These are phyloP conservation scores for Trichoderma gracile DNA, from an alignment of 2,329 filamentous ascomycete genomes.

Conservation along the genomic window DNA sequence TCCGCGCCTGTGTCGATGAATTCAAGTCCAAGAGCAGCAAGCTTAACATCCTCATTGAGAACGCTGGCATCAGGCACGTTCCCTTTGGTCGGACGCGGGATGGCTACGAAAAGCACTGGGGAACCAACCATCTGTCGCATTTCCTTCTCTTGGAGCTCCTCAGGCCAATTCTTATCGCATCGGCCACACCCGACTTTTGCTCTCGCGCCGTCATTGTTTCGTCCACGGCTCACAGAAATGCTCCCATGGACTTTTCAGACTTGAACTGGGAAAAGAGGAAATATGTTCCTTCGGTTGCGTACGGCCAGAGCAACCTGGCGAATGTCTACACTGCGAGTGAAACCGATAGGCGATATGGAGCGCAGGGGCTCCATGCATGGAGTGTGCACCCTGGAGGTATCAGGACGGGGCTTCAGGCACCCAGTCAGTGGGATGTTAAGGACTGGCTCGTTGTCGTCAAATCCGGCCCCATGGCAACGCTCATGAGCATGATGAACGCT, in stretches of 20 bases:
- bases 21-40: slow-evolving; percentile 29
- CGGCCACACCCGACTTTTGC: slow-evolving; percentile 30
- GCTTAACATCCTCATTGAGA: slow-evolving; percentile 46
- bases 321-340: slow-evolving; percentile 54
- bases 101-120: slow-evolving; percentile 47
- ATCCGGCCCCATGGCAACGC: slow-evolving; percentile 2
- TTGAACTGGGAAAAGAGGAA: slow-evolving; percentile 32
- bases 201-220: slow-evolving; percentile 41
- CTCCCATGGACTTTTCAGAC: slow-evolving; percentile 26
- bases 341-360: slow-evolving; percentile 51
- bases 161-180: slow-evolving; percentile 40
- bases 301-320: slow-evolving; percentile 53
- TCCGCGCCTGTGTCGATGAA: slow-evolving; percentile 30
- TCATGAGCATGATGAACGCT: slow-evolving; percentile 24
- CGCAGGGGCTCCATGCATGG: slow-evolving; percentile 45
- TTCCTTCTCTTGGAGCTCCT: slow-evolving; percentile 47
- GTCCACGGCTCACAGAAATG: slow-evolving; percentile 28
- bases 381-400: slow-evolving; percentile 52
- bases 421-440: slow-evolving; percentile 1
- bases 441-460: slow-evolving; percentile 18
- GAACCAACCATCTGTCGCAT: slow-evolving; percentile 47
- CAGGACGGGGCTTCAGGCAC: slow-evolving; percentile 26
- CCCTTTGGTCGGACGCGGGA: slow-evolving; percentile 41
- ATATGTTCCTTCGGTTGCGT: slow-evolving; percentile 41
- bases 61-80: slow-evolving; percentile 46